phyloP scores from a whole-genome alignment of 176 grass and related monocot genomes.

The Carex scoparia region DNA sequence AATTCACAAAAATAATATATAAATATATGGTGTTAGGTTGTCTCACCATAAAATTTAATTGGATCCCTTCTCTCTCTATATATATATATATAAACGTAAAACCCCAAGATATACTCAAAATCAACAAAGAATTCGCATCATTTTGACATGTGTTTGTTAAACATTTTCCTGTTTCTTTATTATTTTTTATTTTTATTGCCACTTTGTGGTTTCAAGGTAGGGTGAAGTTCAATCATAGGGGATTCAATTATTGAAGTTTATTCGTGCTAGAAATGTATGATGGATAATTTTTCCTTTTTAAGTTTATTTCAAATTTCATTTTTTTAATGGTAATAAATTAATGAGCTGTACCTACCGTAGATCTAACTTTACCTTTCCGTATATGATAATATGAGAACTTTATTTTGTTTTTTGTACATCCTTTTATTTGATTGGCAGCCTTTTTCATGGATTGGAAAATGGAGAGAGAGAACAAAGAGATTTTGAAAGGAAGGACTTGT shows the following conservation, averaged over 20 bases:
- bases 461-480: background rate
- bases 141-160: background rate
- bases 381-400: slow-evolving; percentile 3
- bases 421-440: background rate
- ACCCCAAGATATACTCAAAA: background rate
- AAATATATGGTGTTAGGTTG: too few relatives aligned
- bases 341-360: background rate
- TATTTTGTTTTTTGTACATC: slow-evolving; percentile 6
- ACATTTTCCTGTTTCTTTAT: background rate
- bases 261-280: background rate
- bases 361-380: background rate
- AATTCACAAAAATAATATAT: too few relatives aligned
- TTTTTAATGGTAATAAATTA: background rate
- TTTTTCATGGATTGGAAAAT: background rate
- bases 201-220: background rate
- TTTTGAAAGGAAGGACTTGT: background rate
- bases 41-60: too few relatives aligned
- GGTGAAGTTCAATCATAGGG: background rate
- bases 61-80: too few relatives aligned
- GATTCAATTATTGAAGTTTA: background rate
- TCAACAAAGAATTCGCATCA: background rate
- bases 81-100: background rate
- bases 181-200: background rate
- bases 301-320: background rate
- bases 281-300: background rate